Evolutionary conservation across 805 yeast genomes (phyloP).

Genomic region (Candida parachauliodes): DNA sequence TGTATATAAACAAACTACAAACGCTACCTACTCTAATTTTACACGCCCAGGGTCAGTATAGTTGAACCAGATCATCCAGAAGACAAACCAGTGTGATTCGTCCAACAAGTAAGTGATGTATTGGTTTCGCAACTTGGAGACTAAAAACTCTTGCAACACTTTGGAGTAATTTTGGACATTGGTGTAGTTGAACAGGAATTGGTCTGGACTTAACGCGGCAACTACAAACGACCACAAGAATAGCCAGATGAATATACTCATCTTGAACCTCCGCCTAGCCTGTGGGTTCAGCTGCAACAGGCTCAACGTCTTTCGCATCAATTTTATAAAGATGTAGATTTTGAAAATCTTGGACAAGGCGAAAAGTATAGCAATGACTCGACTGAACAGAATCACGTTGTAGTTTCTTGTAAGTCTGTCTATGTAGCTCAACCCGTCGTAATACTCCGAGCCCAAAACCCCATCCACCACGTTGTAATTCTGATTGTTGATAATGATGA

Average conservation of each 20-base stretch:
- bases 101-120: conserved; percentile 1
- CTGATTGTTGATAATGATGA: background rate
- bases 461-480: conserved; percentile 1
- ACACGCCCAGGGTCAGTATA: background rate
- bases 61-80: conserved; percentile 5
- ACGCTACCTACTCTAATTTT: background rate
- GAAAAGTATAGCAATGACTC: conserved; percentile 3
- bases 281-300: background rate
- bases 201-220: conserved; percentile 1
- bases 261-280: background rate
- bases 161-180: conserved; percentile 1
- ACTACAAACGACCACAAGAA: conserved; percentile 1
- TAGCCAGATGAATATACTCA: conserved; percentile 2
- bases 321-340: background rate
- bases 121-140: background rate
- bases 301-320: background rate
- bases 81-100: conserved; percentile 6
- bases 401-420: background rate
- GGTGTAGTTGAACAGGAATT: background rate
- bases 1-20: conserved; percentile 1
- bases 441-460: conserved; percentile 1
- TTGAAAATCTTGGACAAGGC: conserved; percentile 2
- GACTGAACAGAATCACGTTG: background rate
- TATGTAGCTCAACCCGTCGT: background rate
- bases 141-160: background rate